A percentile compares a stretch with the other conserved stretches of the same genome.
phyloP scores from a whole-genome alignment of 805 yeast species.

The Blastobotrys attinorum region DNA sequence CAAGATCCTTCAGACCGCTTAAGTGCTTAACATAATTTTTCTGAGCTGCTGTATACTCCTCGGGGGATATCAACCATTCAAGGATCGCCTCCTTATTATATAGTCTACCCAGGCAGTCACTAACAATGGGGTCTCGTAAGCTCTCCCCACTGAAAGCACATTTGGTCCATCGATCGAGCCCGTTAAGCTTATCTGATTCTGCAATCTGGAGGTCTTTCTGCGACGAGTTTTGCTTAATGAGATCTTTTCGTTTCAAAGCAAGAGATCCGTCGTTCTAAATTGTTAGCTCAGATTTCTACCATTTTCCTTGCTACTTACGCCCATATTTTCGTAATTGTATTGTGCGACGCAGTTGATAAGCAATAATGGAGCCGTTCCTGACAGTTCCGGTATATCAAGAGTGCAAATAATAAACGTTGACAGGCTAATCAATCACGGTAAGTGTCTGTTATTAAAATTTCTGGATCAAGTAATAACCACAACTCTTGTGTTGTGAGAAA shows the following conservation, averaged over 20 bases:
- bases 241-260: constrained; percentile 52
- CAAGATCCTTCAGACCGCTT: constrained; percentile 35
- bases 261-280: constrained; percentile 56
- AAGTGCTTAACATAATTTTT: constrained; percentile 28
- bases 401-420: no score
- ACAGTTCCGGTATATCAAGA: no score
- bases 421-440: no score
- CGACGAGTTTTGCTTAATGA: constrained; percentile 26
- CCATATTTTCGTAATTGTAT: constrained; percentile 7
- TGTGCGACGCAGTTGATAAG: no score
- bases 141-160: constrained; percentile 40
- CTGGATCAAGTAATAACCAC: no score
- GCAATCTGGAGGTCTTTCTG: constrained; percentile 12
- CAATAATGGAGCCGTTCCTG: no score
- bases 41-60: constrained; percentile 17
- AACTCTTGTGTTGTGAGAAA: no score
- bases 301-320: constrained; percentile 5
- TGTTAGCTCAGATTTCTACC: background rate
- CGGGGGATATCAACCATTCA: constrained; percentile 41
- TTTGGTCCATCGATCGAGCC: constrained; percentile 33
- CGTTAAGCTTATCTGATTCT: constrained; percentile 18
- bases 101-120: constrained; percentile 58
- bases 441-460: no score
- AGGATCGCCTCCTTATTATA: constrained; percentile 55
- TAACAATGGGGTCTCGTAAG: constrained; percentile 44